phyloP scores from a whole-genome alignment of 805 yeast genomes.

The Myxozyma neotropica region DNA sequence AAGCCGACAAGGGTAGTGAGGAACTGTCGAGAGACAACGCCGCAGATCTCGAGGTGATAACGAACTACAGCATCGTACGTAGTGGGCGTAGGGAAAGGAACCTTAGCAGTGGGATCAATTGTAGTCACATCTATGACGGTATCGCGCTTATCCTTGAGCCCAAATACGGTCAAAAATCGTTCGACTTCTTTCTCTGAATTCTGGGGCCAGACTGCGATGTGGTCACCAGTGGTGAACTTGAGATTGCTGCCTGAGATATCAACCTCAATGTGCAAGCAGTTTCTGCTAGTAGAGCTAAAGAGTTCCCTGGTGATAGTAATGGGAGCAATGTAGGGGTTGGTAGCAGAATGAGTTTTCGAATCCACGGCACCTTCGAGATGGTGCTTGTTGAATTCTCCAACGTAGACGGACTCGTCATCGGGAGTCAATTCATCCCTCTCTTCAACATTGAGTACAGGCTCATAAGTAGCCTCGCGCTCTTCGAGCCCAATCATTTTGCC shows the following conservation, averaged over 20 bases:
- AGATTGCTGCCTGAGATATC: constrained; percentile 75
- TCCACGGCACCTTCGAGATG: constrained; percentile 46
- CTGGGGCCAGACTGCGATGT: constrained; percentile 92
- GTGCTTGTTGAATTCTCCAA: constrained; percentile 80
- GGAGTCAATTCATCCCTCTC: constrained; percentile 39
- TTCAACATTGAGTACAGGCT: constrained; percentile 57
- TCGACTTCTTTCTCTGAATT: constrained; percentile 75
- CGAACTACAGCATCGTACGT: constrained; percentile 86
- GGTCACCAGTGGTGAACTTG: constrained; percentile 93
- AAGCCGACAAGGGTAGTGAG: constrained; percentile 72
- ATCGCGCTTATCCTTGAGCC: constrained; percentile 54
- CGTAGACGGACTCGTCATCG: constrained; percentile 53
- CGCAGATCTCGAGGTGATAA: constrained; percentile 86
- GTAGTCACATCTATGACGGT: constrained; percentile 65
- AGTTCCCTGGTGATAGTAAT: constrained; percentile 65
- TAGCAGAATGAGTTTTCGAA: constrained; percentile 45
- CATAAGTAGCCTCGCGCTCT: constrained; percentile 78
- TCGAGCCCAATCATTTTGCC: constrained; percentile 65
- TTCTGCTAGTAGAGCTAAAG: constrained; percentile 62
- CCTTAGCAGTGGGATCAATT: constrained; percentile 56
- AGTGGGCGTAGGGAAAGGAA: constrained; percentile 59
- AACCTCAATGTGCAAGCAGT: constrained; percentile 88
- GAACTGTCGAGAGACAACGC: constrained; percentile 89
- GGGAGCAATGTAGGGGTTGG: constrained; percentile 84
- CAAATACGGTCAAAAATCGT: constrained; percentile 66